A percentile compares a stretch with the other conserved stretches of the same genome.
Conservation (phyloP, 768 basidiomycete genomes). For the Serendipita indica region DNA sequence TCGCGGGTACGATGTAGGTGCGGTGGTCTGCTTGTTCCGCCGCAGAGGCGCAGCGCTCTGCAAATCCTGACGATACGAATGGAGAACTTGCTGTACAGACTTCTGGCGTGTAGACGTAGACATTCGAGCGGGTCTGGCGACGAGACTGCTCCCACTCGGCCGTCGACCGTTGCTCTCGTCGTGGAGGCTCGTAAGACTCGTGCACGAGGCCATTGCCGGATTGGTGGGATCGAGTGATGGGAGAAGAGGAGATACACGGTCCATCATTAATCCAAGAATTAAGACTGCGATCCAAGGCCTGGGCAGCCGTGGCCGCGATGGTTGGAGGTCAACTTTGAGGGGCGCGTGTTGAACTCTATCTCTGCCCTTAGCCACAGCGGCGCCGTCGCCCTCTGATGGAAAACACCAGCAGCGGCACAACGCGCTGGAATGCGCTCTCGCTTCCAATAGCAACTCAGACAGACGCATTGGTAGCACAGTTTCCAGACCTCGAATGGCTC, state of each 20-base stretch:
- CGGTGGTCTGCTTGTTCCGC: neutral
- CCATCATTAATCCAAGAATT: constrained; percentile 7
- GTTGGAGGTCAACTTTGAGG: neutral
- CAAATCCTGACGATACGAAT: neutral
- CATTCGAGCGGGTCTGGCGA: constrained; percentile 2
- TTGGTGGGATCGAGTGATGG: neutral
- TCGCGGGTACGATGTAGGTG: neutral
- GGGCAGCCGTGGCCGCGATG: neutral
- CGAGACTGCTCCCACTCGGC: constrained; percentile 5
- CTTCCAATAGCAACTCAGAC: neutral
- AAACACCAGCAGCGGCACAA: neutral
- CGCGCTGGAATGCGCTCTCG: neutral
- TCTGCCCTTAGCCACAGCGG: constrained; percentile 1
- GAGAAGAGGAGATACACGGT: neutral
- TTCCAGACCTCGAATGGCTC: neutral
- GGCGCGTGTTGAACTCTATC: neutral
- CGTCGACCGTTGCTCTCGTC: constrained; percentile 1
- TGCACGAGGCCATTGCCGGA: constrained; percentile 7
- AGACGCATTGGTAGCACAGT: neutral
- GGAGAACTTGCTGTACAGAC: neutral
- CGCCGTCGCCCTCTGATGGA: neutral
- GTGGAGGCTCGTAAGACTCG: neutral
- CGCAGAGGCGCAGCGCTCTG: neutral
- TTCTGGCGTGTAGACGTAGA: constrained; percentile 1
- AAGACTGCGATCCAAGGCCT: neutral